Evolutionary conservation across 2,329 filamentous ascomycete species (phyloP).

Genomic region (Colletotrichum sp.): DNA sequence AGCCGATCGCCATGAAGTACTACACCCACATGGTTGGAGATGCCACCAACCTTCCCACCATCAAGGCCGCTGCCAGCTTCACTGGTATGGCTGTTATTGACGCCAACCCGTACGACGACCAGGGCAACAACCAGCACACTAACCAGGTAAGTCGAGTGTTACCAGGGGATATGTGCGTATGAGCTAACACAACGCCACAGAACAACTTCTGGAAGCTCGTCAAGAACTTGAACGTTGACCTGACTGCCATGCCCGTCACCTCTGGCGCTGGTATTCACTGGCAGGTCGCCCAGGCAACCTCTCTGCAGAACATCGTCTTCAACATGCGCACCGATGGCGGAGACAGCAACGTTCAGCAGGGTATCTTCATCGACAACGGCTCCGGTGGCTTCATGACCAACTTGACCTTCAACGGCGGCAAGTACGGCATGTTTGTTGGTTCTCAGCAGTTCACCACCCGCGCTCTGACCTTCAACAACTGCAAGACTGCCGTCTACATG

Average conservation of each 20-base stretch:
- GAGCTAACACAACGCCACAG: slow-evolving; percentile 33
- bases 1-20: slow-evolving; percentile 83
- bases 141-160: slow-evolving; percentile 60
- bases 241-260: slow-evolving; percentile 66
- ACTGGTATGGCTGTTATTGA: slow-evolving; percentile 88
- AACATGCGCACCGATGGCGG: slow-evolving; percentile 74
- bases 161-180: no score
- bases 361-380: slow-evolving; percentile 85
- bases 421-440: slow-evolving; percentile 78
- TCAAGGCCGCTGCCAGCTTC: slow-evolving; percentile 77
- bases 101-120: slow-evolving; percentile 77
- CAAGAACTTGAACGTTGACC: slow-evolving; percentile 81
- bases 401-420: slow-evolving; percentile 82
- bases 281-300: slow-evolving; percentile 85
- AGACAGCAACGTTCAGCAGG: slow-evolving; percentile 70
- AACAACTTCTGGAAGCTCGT: slow-evolving; percentile 78
- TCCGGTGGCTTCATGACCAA: slow-evolving; percentile 86
- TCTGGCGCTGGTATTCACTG: slow-evolving; percentile 78
- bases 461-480: slow-evolving; percentile 81
- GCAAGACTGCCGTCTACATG: slow-evolving; percentile 83
- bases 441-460: slow-evolving; percentile 88
- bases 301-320: slow-evolving; percentile 81
- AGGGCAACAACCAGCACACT: slow-evolving; percentile 75
- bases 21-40: slow-evolving; percentile 94
- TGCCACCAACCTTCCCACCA: slow-evolving; percentile 69